These are phyloP conservation scores for Mortierella sp. DNA, from an alignment of 371 early-diverging fungal genomes.

Conservation along the genomic window DNA sequence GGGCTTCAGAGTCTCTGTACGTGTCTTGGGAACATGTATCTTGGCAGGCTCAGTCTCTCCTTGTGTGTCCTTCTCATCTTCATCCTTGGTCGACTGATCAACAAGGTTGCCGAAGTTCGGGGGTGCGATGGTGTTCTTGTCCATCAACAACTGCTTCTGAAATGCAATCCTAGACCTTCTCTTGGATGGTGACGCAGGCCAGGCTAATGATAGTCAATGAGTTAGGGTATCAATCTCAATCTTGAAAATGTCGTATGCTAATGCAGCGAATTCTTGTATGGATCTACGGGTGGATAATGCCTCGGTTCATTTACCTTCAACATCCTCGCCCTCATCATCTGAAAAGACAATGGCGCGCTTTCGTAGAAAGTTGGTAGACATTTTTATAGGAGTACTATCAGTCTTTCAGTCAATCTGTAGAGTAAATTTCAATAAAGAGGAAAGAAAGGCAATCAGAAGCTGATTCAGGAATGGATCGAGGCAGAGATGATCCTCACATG, in stretches of 20 bases:
- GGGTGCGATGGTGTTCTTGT: constrained; percentile 4
- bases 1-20: background rate
- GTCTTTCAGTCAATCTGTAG: background rate
- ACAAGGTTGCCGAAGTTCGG: constrained; percentile 15
- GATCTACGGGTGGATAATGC: background rate
- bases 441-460: background rate
- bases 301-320: constrained; percentile 3
- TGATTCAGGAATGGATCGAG: background rate
- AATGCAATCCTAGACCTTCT: constrained; percentile 18
- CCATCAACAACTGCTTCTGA: constrained; percentile 11
- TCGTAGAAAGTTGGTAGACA: constrained; percentile 28
- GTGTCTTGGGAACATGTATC: constrained; percentile 3
- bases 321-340: constrained; percentile 25
- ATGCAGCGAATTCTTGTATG: background rate
- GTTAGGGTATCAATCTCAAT: background rate
- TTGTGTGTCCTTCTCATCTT: background rate
- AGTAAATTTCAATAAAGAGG: background rate
- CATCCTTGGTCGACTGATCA: constrained; percentile 2
- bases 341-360: constrained; percentile 36
- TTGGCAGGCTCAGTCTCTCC: background rate
- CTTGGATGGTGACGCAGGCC: constrained; percentile 30
- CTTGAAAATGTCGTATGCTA: background rate
- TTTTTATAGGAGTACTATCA: constrained; percentile 5
- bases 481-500: background rate
- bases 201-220: constrained; percentile 1